Conservation (phyloP, 2,329 filamentous ascomycete species). For the Penicillium oxalicum region DNA sequence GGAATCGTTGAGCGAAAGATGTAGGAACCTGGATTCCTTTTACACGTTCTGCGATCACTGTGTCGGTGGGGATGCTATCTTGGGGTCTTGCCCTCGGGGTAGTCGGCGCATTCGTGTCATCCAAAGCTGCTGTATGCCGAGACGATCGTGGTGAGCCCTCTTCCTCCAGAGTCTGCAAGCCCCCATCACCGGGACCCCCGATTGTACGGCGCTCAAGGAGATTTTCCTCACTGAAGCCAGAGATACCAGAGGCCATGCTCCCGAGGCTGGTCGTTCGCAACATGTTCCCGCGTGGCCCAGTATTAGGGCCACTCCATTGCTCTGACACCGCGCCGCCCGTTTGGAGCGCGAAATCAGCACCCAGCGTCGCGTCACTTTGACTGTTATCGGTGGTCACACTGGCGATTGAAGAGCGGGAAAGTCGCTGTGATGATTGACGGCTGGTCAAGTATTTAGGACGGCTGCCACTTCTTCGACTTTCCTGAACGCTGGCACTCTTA, state of each 20-base stretch:
- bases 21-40: conserved; percentile 87
- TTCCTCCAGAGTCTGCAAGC: conserved; percentile 56
- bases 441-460: conserved; percentile 52
- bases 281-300: conserved; percentile 43
- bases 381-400: conserved; percentile 55
- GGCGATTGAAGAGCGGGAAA: conserved; percentile 53
- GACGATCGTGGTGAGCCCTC: conserved; percentile 40
- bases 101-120: conserved; percentile 48
- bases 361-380: conserved; percentile 66
- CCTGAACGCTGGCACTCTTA: conserved; percentile 20
- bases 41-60: conserved; percentile 79
- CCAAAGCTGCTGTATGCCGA: conserved; percentile 31
- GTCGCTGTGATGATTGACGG: conserved; percentile 52
- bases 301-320: conserved; percentile 18
- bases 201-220: conserved; percentile 39
- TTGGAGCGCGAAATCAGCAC: conserved; percentile 74
- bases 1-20: conserved; percentile 79
- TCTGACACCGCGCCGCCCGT: conserved; percentile 67
- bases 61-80: conserved; percentile 69
- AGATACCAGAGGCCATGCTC: conserved; percentile 75
- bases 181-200: conserved; percentile 40
- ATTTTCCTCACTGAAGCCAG: conserved; percentile 48
- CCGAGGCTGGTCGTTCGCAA: conserved; percentile 78
- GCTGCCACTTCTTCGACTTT: conserved; percentile 31
- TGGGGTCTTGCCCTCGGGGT: conserved; percentile 63